phyloP scores from a whole-genome alignment of 2,329 filamentous ascomycete species.

The Paraconiothyrium brasiliense region DNA sequence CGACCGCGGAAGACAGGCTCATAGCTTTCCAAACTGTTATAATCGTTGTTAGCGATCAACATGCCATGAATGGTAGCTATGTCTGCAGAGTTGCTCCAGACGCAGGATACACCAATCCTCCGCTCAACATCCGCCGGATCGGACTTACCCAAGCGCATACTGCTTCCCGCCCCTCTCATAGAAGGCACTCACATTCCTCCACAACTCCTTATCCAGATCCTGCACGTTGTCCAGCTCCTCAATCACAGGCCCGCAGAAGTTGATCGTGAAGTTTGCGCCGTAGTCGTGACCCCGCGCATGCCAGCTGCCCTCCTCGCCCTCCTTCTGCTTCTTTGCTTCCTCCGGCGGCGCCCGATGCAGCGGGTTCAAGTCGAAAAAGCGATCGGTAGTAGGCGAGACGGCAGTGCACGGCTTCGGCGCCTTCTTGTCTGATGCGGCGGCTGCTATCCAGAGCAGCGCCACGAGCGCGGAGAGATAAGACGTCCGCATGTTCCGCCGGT shows the following conservation, averaged over 20 bases:
- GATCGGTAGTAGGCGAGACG: conserved; percentile 66
- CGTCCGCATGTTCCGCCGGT: conserved; percentile 37
- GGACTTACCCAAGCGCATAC: conserved; percentile 77
- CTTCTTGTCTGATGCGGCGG: conserved; percentile 56
- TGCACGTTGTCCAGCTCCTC: conserved; percentile 69
- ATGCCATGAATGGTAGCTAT: background rate
- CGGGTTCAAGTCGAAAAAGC: conserved; percentile 70
- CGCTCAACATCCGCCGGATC: background rate
- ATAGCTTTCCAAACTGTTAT: conserved; percentile 62
- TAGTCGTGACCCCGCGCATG: conserved; percentile 79
- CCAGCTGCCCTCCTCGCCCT: conserved; percentile 67
- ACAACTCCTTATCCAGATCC: conserved; percentile 69
- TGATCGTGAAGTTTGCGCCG: conserved; percentile 82
- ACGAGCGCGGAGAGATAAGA: conserved; percentile 36
- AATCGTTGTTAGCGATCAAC: conserved; percentile 25
- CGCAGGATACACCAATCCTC: conserved; percentile 6
- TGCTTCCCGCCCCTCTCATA: conserved; percentile 72
- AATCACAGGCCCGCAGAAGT: conserved; percentile 81
- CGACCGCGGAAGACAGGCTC: conserved; percentile 69
- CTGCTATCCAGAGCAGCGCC: conserved; percentile 45
- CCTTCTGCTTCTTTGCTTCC: conserved; percentile 55
- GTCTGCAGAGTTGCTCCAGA: background rate
- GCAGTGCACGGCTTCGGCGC: conserved; percentile 68
- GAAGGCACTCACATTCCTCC: conserved; percentile 81
- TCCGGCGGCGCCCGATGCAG: conserved; percentile 62